A percentile compares a stretch with the other conserved stretches of the same genome.
Evolutionary conservation across 1,139 yeast genomes (phyloP).

Genomic region (Candida mesenterica): DNA sequence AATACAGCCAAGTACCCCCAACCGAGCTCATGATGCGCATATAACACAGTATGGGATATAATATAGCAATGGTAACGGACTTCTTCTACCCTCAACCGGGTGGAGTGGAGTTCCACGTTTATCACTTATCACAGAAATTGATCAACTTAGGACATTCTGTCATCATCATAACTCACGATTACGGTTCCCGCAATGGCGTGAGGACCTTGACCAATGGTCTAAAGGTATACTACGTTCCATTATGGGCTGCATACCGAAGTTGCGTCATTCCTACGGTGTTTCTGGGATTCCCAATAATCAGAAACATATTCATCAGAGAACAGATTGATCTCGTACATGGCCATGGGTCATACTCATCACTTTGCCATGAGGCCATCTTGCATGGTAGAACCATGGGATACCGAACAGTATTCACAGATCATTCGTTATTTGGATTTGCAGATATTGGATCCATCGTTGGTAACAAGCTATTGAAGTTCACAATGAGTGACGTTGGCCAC

Average conservation of each 20-base stretch:
- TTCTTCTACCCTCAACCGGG: constrained; percentile 99
- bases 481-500: constrained; percentile 84
- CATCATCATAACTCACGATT: constrained; percentile 85
- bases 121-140: constrained; percentile 74
- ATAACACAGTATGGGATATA: constrained; percentile 21
- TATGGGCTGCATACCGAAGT: constrained; percentile 73
- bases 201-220: constrained; percentile 84
- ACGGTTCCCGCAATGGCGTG: constrained; percentile 78
- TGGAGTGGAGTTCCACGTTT: constrained; percentile 94
- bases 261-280: constrained; percentile 88
- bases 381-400: constrained; percentile 95
- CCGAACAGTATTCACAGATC: constrained; percentile 91
- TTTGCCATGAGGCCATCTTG: constrained; percentile 86
- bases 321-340: constrained; percentile 88
- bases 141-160: constrained; percentile 88
- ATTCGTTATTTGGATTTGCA: constrained; percentile 91
- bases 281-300: constrained; percentile 77
- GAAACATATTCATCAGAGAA: constrained; percentile 86
- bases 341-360: constrained; percentile 83
- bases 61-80: constrained; percentile 85
- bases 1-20: no score
- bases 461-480: constrained; percentile 80
- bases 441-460: constrained; percentile 82
- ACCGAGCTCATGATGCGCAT: not conserved
- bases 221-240: constrained; percentile 90